Evolutionary conservation across 139 green algal genomes (phyloP).

Genomic region (Chlamydomonas sp.): DNA sequence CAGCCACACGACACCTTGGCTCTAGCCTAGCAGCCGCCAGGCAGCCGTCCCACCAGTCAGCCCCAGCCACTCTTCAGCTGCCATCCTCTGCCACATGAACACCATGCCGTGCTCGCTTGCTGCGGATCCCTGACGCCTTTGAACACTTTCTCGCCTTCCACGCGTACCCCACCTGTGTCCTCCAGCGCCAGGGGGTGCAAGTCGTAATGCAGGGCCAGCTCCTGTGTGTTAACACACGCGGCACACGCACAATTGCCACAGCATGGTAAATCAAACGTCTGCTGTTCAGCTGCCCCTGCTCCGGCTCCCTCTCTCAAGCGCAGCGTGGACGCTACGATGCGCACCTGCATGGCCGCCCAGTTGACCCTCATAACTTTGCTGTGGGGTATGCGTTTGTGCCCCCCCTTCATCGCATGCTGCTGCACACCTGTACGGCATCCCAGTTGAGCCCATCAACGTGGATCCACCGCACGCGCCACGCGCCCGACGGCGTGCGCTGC

Average conservation of each 20-base stretch:
- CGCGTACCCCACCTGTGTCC: slow-evolving; percentile 20
- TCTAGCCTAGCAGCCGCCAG: too few species aligned
- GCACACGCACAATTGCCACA: background rate
- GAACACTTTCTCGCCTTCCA: background rate
- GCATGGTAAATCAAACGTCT: background rate
- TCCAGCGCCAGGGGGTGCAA: slow-evolving; percentile 40
- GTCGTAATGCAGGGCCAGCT: slow-evolving; percentile 18
- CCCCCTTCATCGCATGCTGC: background rate
- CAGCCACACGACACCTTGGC: too few species aligned
- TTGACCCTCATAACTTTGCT: too few species aligned
- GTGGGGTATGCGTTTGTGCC: background rate
- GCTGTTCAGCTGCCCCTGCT: background rate
- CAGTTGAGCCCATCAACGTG: slow-evolving; percentile 43
- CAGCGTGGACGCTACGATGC: background rate
- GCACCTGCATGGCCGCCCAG: slow-evolving; percentile 29
- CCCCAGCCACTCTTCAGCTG: too few species aligned
- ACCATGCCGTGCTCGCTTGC: too few species aligned
- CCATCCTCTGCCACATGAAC: too few species aligned
- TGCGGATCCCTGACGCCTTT: too few species aligned
- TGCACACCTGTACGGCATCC: background rate
- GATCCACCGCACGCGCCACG: slow-evolving; percentile 13
- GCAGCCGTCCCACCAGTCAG: too few species aligned
- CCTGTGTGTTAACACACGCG: background rate
- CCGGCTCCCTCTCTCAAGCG: background rate
- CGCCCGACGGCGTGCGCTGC: background rate